Conservation (phyloP, 2,329 filamentous ascomycete genomes). For the Xylaria sp. region DNA sequence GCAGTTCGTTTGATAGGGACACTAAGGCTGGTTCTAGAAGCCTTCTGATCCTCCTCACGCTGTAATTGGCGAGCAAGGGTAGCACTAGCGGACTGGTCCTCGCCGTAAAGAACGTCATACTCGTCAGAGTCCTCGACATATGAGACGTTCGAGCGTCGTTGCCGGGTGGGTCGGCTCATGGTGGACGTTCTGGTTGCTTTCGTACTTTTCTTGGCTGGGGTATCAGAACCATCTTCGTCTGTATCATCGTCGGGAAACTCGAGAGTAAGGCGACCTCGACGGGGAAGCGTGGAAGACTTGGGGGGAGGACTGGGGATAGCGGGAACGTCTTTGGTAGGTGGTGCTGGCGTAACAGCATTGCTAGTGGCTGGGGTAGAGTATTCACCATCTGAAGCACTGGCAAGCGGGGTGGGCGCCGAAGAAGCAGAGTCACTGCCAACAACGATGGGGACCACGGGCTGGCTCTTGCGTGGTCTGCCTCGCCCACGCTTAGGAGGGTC, state of each 20-base stretch:
- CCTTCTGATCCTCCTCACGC: constrained; percentile 24
- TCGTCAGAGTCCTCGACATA: constrained; percentile 43
- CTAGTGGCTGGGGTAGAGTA: constrained; percentile 53
- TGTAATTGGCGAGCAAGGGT: constrained; percentile 22
- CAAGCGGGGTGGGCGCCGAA: constrained; percentile 43
- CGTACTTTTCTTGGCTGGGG: constrained; percentile 47
- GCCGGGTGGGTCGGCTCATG: constrained; percentile 25
- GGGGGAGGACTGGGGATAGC: not conserved
- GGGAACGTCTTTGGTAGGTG: constrained; percentile 18
- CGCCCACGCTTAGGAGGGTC: constrained; percentile 34
- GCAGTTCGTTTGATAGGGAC: constrained; percentile 4
- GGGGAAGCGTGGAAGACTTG: constrained; percentile 24
- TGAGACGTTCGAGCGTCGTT: constrained; percentile 33
- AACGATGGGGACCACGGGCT: constrained; percentile 27
- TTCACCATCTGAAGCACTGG: constrained; percentile 43
- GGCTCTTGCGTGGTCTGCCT: constrained; percentile 40
- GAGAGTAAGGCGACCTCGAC: constrained; percentile 37
- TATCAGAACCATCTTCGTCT: not conserved
- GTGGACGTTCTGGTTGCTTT: constrained; percentile 18
- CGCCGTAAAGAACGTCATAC: constrained; percentile 35
- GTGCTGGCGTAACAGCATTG: constrained; percentile 47
- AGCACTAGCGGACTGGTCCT: constrained; percentile 31
- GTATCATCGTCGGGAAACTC: constrained; percentile 40
- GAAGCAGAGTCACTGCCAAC: constrained; percentile 42
- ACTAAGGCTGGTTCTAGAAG: not conserved